Evolutionary conservation across 1,139 yeast species (phyloP).

Genomic region (Lodderomyces margitis): DNA sequence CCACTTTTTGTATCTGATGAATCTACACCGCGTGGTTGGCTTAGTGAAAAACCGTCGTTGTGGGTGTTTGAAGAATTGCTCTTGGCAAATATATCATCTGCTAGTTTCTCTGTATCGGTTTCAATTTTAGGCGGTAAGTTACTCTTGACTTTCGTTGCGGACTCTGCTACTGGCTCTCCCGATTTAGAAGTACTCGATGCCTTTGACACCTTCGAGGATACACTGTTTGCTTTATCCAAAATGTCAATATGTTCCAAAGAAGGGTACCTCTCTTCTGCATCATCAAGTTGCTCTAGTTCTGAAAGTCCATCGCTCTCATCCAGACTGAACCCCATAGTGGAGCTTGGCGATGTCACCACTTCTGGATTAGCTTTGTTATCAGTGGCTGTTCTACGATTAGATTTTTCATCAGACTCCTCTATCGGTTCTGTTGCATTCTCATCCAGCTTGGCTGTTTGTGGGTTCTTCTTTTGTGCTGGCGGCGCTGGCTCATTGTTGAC

Average conservation of each 20-base stretch:
- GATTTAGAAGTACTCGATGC: constrained; percentile 7
- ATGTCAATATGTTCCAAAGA: constrained; percentile 41
- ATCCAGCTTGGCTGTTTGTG: background rate
- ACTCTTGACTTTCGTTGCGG: background rate
- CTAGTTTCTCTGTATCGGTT: constrained; percentile 36
- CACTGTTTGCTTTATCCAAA: constrained; percentile 14
- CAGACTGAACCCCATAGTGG: constrained; percentile 13
- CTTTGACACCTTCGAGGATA: constrained; percentile 6
- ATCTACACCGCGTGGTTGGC: background rate
- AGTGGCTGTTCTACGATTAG: background rate
- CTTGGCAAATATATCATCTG: constrained; percentile 38
- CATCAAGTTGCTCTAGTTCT: constrained; percentile 37
- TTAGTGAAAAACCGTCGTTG: background rate
- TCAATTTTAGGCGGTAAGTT: constrained; percentile 13
- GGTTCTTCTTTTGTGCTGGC: background rate
- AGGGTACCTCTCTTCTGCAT: constrained; percentile 45
- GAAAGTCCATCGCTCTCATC: constrained; percentile 11
- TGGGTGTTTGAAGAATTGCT: background rate
- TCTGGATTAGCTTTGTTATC: background rate
- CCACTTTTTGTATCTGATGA: background rate
- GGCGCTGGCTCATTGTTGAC: background rate
- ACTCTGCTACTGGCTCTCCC: background rate
- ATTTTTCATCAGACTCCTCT: background rate
- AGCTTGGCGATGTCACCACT: background rate
- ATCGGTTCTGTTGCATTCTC: background rate